Evolutionary conservation across 371 early-diverging fungal species (phyloP).

Genomic region (Haplosporangium sp.): DNA sequence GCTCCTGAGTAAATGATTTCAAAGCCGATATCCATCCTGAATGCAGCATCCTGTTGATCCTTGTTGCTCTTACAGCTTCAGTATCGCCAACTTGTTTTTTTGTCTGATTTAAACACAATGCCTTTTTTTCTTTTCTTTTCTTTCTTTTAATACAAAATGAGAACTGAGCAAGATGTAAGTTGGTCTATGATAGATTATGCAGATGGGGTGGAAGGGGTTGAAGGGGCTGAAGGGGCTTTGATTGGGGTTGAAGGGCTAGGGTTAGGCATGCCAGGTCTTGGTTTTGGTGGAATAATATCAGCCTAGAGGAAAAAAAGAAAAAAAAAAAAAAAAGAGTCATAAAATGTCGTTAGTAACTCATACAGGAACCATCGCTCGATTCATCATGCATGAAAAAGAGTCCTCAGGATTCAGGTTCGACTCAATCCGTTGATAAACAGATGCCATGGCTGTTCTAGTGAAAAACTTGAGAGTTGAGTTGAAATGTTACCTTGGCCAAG

Average conservation of each 20-base stretch:
- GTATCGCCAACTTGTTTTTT: no score
- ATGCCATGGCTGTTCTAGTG: no score
- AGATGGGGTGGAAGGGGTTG: conserved; percentile 33
- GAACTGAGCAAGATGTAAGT: neutral
- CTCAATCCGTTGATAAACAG: neutral
- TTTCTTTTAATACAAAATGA: conserved; percentile 19
- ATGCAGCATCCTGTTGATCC: neutral
- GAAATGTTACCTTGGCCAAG: conserved; percentile 80
- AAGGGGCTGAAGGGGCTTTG: conserved; percentile 25
- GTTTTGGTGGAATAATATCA: conserved; percentile 67
- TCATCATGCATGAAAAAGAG: neutral
- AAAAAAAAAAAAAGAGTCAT: neutral
- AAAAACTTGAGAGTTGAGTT: neutral
- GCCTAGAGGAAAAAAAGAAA: conserved; percentile 55
- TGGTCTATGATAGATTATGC: conserved; percentile 29
- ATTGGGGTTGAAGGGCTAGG: conserved; percentile 52
- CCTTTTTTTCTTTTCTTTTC: no score
- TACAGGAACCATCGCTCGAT: neutral
- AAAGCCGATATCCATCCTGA: neutral
- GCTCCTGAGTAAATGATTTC: conserved; percentile 6
- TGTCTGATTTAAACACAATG: no score
- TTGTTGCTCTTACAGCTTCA: neutral
- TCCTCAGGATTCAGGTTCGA: neutral
- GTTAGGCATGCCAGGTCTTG: conserved; percentile 70
- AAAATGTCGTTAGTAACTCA: neutral